Base-by-base conservation (phyloP, 1,139 yeast genomes). In the Barnettozyma hawaiiensis region DNA sequence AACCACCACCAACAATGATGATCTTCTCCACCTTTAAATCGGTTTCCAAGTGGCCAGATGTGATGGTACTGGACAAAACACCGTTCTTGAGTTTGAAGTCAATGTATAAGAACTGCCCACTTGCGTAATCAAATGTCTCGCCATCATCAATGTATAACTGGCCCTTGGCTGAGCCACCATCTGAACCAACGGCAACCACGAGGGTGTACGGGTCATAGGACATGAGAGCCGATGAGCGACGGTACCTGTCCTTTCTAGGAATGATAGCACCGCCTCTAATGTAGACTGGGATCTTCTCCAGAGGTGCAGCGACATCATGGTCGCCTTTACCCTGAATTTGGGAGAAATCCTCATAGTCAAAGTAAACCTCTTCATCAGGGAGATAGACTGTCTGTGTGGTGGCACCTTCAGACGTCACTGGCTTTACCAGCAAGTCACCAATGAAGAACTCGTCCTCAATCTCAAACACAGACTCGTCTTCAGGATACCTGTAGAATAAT, bases 391-490 rank as follows among this genome's bases (percentile, higher is more conserved):
- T 60, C 2, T 75, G 72, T 1, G 61, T 46, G 0, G 58, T 54
- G 2, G 73, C 75, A 7, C 69, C 76, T 51, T 78, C 78, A 4
- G 72, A 75, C 3, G 85, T 78, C 1, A 92, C 79, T 4, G 99
- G 99, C 57, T 84, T 85, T 2, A 85, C 89, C 48, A 92, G 60
- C 20, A 92, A 60, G 0, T 94, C 95, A 15, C 95, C 96, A 24
- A 92, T 53, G 57, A 77, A 85, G 62, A 90, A 92, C 60, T 89
- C 82, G 64, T 92, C 94, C 48, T 92, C 97, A 40, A 89, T 70
- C 3, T 63, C 71, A 58, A 73, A 85, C 1, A 73, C 61, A 1
- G 65, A 69, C 24, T 61, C 61, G 48, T 75, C 71, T 1, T 69
- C 70, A 4, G 87, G 85, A 37, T 71, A 64, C 36, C 75, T 81